Evolutionary conservation across 1,139 yeast genomes (phyloP).

Genomic region (Yamadazyma buinensis): DNA sequence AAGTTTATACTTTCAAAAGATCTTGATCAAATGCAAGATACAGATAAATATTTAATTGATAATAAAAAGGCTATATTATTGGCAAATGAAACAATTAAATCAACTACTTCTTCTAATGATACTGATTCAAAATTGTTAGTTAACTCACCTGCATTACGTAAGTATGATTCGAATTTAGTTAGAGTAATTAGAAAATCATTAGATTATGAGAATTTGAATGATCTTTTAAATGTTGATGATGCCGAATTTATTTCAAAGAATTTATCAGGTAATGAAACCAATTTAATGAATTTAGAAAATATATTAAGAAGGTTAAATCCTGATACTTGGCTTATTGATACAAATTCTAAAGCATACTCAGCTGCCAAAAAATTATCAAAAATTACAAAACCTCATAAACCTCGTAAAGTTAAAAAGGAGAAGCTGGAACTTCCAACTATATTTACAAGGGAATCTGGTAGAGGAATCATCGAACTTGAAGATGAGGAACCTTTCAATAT

Average conservation of each 20-base stretch:
- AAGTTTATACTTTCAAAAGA: conserved; percentile 14
- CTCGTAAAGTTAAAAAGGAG: conserved; percentile 10
- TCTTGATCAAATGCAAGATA: conserved; percentile 14
- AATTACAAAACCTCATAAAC: conserved; percentile 9
- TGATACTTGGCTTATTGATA: conserved; percentile 17
- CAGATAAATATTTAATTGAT: conserved; percentile 6
- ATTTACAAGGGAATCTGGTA: conserved; percentile 7
- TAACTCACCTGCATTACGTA: conserved; percentile 29
- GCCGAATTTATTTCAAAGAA: conserved; percentile 24
- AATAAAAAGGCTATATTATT: conserved; percentile 13
- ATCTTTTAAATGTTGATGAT: conserved; percentile 18
- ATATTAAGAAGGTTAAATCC: conserved; percentile 15
- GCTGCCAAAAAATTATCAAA: conserved; percentile 18
- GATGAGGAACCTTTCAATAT: conserved; percentile 30
- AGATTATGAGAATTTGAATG: conserved; percentile 16
- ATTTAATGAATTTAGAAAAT: conserved; percentile 30
- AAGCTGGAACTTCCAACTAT: conserved; percentile 5
- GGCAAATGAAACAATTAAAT: conserved; percentile 9
- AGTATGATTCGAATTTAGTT: conserved; percentile 24
- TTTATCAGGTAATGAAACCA: conserved; percentile 18
- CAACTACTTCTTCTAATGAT: conserved; percentile 2
- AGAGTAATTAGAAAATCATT: conserved; percentile 25
- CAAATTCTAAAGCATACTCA: conserved; percentile 12
- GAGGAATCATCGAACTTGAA: conserved; percentile 25
- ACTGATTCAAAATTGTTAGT: conserved; percentile 19